phyloP scores from a whole-genome alignment of 306 rosid species.

The Dryas octopetala region DNA sequence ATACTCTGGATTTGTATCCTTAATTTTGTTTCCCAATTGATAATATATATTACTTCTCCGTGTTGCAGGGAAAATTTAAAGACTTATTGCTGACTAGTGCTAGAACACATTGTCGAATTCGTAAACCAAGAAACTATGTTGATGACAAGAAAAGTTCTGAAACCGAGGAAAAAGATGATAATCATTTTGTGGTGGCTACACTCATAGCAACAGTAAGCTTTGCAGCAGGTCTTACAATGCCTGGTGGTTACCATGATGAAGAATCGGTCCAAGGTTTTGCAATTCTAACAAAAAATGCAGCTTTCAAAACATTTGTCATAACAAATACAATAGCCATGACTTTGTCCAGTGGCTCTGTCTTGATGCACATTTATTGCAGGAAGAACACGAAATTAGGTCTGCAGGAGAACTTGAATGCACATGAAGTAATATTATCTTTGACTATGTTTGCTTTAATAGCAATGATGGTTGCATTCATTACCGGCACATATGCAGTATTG shows the following conservation, averaged over 20 bases:
- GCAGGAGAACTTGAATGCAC: too few species aligned
- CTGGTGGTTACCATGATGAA: background rate
- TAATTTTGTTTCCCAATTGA: too few species aligned
- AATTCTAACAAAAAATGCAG: background rate
- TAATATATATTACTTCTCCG: too few species aligned
- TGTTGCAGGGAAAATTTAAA: too few species aligned
- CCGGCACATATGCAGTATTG: background rate
- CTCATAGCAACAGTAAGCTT: background rate
- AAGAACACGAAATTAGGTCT: too few species aligned
- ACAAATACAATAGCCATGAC: background rate
- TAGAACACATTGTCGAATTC: too few species aligned
- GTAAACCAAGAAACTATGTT: too few species aligned
- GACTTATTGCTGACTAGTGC: too few species aligned
- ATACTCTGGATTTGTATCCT: too few species aligned
- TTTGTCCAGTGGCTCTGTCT: background rate
- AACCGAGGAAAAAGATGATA: background rate
- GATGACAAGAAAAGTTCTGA: too few species aligned
- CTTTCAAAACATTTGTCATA: background rate
- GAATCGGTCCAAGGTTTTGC: background rate
- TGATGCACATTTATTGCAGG: background rate
- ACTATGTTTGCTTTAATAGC: background rate
- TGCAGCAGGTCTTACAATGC: background rate
- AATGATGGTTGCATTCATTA: background rate
- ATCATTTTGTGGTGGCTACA: background rate
- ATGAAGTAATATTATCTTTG: background rate